Base-by-base conservation (phyloP, 108 stramenopile genomes). In the Nannochloropsis salina region DNA sequence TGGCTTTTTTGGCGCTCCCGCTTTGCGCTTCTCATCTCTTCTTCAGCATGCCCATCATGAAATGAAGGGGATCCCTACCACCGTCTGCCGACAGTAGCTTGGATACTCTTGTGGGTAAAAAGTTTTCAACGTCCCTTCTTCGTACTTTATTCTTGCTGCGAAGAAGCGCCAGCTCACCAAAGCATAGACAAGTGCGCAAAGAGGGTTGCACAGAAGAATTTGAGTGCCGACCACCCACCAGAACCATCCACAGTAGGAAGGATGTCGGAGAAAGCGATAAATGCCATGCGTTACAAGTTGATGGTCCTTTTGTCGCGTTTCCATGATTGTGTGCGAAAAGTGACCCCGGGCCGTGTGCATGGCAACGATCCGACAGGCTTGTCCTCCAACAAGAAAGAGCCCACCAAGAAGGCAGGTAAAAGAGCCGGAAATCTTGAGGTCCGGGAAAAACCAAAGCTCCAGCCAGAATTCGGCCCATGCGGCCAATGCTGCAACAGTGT, bases 261-360 rank as follows among this genome's bases (percentile, higher is more conserved):
- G 97, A 91, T 99, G 98, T 15, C 98, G 94, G n/a, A 99, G 87
- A 80, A 85, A 87, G 40, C 83, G 84, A 90, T 98, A 98, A 88
- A 98, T 91, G 40, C 96, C 96, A 83, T 93, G 86, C 20, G 95
- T 97, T 15, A 98, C 93, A 86, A 98, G 85, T 41, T 92, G 85
- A 87, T 97, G 98, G 87, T 93, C 93, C n/a, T 41, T 44, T 40
- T 94, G 31, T 18, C 41, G 80, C 83, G 42, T 45, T 12, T 88
- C 90, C 92, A 96, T 96, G 87, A 99, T 97, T 42, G 94, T 91
- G 90, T 99, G 98, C 80, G 96, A 94, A 92, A 99, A 99, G 86
- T 95, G 95, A 88, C 92, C 92, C 2, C 96, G 96, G 83, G 95
- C 95, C 15, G 95, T 95, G 47, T 91, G 88, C 96, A 99, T 97